These are phyloP conservation scores for Fusarium euwallaceae DNA, from an alignment of 2,329 filamentous ascomycete species.

Conservation along the genomic window DNA sequence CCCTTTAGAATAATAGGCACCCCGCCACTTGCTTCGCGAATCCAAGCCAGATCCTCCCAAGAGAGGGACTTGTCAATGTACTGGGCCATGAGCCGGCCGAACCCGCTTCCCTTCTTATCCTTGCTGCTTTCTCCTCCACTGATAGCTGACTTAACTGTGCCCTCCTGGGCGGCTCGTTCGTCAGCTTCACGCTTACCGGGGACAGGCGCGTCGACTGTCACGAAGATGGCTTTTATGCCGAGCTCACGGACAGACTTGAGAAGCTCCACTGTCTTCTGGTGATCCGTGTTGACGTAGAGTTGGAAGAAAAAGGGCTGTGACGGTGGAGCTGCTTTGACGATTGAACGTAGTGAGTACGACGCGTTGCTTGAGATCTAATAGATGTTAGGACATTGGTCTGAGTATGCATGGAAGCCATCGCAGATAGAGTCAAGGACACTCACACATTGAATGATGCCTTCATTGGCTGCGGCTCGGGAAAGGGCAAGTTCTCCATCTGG, in stretches of 20 bases:
- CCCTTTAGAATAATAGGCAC: conserved; percentile 67
- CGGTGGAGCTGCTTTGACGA: conserved; percentile 53
- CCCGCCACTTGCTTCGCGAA: conserved; percentile 55
- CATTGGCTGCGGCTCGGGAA: conserved; percentile 60
- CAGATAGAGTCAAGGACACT: conserved; percentile 17
- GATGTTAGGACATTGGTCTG: background rate
- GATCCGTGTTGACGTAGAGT: conserved; percentile 65
- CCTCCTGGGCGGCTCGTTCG: conserved; percentile 62
- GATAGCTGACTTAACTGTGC: conserved; percentile 53
- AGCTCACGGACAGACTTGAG: conserved; percentile 53
- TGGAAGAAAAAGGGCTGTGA: conserved; percentile 64
- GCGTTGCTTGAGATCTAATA: conserved; percentile 63
- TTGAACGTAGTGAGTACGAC: conserved; percentile 60
- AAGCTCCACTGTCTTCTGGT: conserved; percentile 59
- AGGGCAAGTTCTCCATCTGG: conserved; percentile 63
- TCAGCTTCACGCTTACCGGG: conserved; percentile 68
- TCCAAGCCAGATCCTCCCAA: conserved; percentile 66
- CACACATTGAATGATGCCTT: conserved; percentile 63
- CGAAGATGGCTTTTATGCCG: conserved; percentile 63
- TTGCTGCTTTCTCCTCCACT: conserved; percentile 58
- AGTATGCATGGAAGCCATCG: background rate
- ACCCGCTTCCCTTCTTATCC: conserved; percentile 65
- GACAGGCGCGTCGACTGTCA: conserved; percentile 68
- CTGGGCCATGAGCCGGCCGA: conserved; percentile 63
- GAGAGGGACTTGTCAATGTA: conserved; percentile 64